A percentile compares a stretch with the other conserved stretches of the same genome.
These are phyloP conservation scores for Mortierella sp. DNA, from an alignment of 371 early-diverging fungal species.

Conservation along the genomic window DNA sequence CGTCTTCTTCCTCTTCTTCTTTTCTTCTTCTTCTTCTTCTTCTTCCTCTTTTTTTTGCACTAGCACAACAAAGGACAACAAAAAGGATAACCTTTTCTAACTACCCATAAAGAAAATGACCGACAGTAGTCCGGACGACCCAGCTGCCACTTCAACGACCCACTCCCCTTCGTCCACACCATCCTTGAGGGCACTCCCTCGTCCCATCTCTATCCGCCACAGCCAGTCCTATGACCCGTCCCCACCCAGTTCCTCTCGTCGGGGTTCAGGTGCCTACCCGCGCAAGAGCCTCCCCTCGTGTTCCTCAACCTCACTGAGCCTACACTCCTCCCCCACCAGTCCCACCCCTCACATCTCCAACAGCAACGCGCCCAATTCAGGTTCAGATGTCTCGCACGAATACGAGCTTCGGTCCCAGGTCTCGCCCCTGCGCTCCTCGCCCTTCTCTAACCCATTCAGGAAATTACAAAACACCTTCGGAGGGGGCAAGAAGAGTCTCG, in stretches of 20 bases:
- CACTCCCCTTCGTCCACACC: conserved; percentile 9
- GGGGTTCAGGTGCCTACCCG: background rate
- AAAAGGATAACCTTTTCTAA: conserved; percentile 1
- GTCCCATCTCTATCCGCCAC: conserved; percentile 48
- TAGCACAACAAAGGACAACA: too few relatives aligned
- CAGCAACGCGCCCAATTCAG: background rate
- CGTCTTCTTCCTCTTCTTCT: background rate
- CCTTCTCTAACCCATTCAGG: conserved; percentile 49
- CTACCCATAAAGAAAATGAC: conserved; percentile 21
- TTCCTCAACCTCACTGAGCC: conserved; percentile 26
- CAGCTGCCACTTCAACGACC: background rate
- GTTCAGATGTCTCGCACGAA: conserved; percentile 7
- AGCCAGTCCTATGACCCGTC: conserved; percentile 45
- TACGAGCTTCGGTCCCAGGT: conserved; percentile 7
- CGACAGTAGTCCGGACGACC: conserved; percentile 28
- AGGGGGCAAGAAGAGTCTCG: conserved; percentile 17
- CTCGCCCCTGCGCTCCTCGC: conserved; percentile 21
- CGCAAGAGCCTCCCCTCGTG: conserved; percentile 19
- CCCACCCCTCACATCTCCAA: background rate
- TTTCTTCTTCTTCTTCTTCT: background rate
- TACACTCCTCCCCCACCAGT: conserved; percentile 21
- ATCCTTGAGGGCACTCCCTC: conserved; percentile 37
- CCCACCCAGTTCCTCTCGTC: conserved; percentile 17
- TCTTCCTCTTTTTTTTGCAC: background rate
- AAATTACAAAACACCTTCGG: conserved; percentile 38